Percentiles rank a stretch among this genome's conserved stretches.
Conservation (phyloP, 2,329 filamentous ascomycete species). For the Pezicula radicicola region DNA sequence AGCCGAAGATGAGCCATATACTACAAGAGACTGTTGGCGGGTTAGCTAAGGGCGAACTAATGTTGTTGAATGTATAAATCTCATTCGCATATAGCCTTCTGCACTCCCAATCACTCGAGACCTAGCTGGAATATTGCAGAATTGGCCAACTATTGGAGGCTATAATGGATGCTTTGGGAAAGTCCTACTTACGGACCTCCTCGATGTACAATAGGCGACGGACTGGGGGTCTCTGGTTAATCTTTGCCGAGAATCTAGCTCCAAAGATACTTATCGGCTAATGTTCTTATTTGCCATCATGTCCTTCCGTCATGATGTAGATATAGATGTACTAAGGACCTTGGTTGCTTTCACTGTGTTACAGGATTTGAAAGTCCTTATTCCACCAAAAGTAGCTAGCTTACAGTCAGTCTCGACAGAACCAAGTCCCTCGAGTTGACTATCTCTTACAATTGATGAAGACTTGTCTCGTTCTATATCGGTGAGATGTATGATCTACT, state of each 20-base stretch:
- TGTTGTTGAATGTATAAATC: slow-evolving; percentile 19
- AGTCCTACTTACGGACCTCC: slow-evolving; percentile 34
- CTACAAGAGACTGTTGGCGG: no score
- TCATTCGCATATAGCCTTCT: slow-evolving; percentile 23
- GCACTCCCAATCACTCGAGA: slow-evolving; percentile 19
- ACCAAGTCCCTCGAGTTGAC: slow-evolving; percentile 30
- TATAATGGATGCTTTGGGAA: slow-evolving; percentile 27
- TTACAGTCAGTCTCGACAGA: slow-evolving; percentile 32
- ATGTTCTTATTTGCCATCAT: slow-evolving; percentile 45
- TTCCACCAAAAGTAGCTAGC: slow-evolving; percentile 31
- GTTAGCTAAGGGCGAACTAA: no score
- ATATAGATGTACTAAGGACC: slow-evolving; percentile 38
- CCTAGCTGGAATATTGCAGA: slow-evolving; percentile 26
- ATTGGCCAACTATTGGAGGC: slow-evolving; percentile 34
- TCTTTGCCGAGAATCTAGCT: slow-evolving; percentile 26
- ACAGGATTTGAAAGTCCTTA: slow-evolving; percentile 34
- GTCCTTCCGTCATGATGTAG: slow-evolving; percentile 34
- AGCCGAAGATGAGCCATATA: no score
- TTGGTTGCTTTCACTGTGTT: slow-evolving; percentile 43
- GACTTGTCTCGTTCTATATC: slow-evolving; percentile 26
- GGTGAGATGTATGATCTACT: slow-evolving; percentile 17
- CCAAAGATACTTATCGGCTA: slow-evolving; percentile 30
- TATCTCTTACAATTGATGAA: slow-evolving; percentile 30
- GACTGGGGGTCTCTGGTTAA: slow-evolving; percentile 43
- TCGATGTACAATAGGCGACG: slow-evolving; percentile 32